Evolutionary conservation across 73 alveolate genomes (phyloP).

Genomic region (Tetrahymena borealis): DNA sequence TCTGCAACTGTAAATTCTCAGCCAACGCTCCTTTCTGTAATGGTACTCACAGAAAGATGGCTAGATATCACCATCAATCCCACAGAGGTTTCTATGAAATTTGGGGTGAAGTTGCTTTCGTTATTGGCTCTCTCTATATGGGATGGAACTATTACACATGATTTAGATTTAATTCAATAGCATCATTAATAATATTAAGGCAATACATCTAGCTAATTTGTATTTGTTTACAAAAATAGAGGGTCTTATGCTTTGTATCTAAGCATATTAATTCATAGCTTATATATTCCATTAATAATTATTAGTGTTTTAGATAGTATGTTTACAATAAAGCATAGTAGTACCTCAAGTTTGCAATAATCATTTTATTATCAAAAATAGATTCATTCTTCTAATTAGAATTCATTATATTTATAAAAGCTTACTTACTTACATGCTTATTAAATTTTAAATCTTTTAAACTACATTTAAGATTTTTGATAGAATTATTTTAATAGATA

Average conservation of each 20-base stretch:
- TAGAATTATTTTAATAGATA: too few relatives aligned
- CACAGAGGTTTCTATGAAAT: slow-evolving; percentile 83
- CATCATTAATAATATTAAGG: background rate
- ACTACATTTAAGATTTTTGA: too few relatives aligned
- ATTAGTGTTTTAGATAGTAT: background rate
- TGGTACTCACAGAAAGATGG: slow-evolving; percentile 67
- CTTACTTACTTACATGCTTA: too few relatives aligned
- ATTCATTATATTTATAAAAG: too few relatives aligned
- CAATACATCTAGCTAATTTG: background rate
- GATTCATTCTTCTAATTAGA: background rate
- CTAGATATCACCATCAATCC: slow-evolving; percentile 47
- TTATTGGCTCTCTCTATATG: slow-evolving; percentile 66
- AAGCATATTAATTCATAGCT: background rate
- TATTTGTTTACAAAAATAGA: background rate
- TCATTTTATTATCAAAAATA: background rate
- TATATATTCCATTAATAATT: background rate
- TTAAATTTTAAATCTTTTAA: too few relatives aligned
- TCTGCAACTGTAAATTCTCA: slow-evolving; percentile 79
- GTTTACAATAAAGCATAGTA: background rate
- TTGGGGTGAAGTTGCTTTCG: slow-evolving; percentile 59
- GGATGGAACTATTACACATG: slow-evolving; percentile 67
- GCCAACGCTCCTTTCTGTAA: slow-evolving; percentile 93
- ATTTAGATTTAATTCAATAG: slow-evolving; percentile 37
- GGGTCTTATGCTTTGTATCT: background rate
- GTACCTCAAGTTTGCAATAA: background rate